Evolutionary conservation across 805 yeast genomes (phyloP).

Genomic region (Grigorovia jiainica): DNA sequence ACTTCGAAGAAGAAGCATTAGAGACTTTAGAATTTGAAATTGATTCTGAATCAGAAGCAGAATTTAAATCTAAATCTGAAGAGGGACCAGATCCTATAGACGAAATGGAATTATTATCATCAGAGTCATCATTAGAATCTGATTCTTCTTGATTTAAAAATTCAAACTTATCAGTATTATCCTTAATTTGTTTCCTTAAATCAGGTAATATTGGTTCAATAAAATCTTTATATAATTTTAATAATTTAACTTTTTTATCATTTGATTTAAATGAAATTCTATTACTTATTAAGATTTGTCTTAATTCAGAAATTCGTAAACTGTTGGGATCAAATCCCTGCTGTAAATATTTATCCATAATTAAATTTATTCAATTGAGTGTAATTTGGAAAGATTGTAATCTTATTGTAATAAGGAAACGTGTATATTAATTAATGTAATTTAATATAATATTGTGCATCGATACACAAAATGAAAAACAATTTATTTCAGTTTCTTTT

Average conservation of each 20-base stretch:
- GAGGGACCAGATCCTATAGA: constrained; percentile 3
- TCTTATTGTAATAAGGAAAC: too few species aligned
- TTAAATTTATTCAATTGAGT: too few species aligned
- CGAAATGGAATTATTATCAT: too few species aligned
- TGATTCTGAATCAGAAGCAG: not conserved
- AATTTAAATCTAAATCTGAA: not conserved
- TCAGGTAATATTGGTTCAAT: constrained; percentile 40
- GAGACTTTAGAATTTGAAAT: not conserved
- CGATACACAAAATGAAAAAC: too few species aligned
- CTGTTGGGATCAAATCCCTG: constrained; percentile 58
- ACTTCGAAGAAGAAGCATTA: not conserved
- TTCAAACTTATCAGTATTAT: not conserved
- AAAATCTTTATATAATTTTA: constrained; percentile 48
- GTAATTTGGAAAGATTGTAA: too few species aligned
- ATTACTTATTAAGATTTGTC: constrained; percentile 55
- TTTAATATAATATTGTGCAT: too few species aligned
- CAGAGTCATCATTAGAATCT: too few species aligned
- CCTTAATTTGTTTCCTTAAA: constrained; percentile 26
- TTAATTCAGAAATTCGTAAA: constrained; percentile 59
- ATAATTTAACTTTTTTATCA: constrained; percentile 59
- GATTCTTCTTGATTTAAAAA: too few species aligned
- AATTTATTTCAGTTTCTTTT: too few species aligned
- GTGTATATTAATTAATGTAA: too few species aligned
- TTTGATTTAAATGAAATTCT: constrained; percentile 50
- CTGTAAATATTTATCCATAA: constrained; percentile 12